Conservation (phyloP, 2,329 filamentous ascomycete species). For the Hypoxylon sp. region DNA sequence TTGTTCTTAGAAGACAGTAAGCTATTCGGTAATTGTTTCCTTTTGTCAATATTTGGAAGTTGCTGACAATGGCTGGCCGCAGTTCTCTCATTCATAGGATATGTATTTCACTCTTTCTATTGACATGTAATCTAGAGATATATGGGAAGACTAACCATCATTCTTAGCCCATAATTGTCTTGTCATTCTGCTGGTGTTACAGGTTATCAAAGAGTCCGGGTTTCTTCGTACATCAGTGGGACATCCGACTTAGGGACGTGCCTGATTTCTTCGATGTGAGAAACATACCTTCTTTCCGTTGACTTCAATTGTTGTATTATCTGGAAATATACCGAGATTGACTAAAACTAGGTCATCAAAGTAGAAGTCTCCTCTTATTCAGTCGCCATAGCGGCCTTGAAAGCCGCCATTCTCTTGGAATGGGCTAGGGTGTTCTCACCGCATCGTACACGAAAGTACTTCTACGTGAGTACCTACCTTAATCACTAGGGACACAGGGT, state of each 20-base stretch:
- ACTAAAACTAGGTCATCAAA: not conserved
- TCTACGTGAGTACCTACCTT: conserved; percentile 15
- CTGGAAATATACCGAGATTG: not conserved
- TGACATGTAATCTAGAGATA: not conserved
- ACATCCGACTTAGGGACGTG: not conserved
- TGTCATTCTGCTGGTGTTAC: not conserved
- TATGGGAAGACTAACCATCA: not conserved
- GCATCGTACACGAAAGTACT: not conserved
- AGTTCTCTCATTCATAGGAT: conserved; percentile 6
- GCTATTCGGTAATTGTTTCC: not conserved
- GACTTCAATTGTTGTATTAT: not conserved
- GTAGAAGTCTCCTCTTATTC: not conserved
- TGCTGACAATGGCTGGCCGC: not conserved
- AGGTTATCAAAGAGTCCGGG: not conserved
- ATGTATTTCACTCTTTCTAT: not conserved
- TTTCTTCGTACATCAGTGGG: conserved; percentile 5
- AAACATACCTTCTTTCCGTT: not conserved
- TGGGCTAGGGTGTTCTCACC: conserved; percentile 13
- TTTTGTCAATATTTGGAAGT: not conserved
- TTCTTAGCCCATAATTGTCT: not conserved
- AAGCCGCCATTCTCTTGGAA: conserved; percentile 14
- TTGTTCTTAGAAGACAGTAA: conserved; percentile 6
- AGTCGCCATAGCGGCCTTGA: conserved; percentile 2
- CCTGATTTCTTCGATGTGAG: conserved; percentile 1
- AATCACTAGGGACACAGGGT: not conserved